A percentile compares a stretch with the other conserved stretches of the same genome.
These are phyloP conservation scores for Wickerhamomyces bovis DNA, from an alignment of 805 yeast species.

Conservation along the genomic window DNA sequence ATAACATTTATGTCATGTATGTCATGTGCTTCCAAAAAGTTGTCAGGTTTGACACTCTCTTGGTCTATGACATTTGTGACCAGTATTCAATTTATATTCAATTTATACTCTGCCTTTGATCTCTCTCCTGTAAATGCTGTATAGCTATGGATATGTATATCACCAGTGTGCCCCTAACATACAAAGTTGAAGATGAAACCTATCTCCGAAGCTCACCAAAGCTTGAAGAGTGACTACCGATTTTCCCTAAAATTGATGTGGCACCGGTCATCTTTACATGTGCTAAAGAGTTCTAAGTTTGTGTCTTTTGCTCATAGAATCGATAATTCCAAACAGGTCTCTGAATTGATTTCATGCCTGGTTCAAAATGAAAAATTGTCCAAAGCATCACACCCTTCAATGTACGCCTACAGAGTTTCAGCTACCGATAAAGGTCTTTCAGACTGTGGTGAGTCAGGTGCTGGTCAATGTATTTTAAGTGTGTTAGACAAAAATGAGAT, in stretches of 20 bases:
- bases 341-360: constrained; percentile 34
- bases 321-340: not conserved
- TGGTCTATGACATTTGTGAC: no score
- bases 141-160: no score
- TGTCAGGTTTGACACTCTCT: no score
- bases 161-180: no score
- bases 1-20: no score
- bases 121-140: no score
- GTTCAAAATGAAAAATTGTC: constrained; percentile 39
- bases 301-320: not conserved
- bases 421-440: constrained; percentile 47
- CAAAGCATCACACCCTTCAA: constrained; percentile 66
- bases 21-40: no score
- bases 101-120: no score
- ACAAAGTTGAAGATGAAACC: no score
- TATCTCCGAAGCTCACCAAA: no score
- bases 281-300: not conserved
- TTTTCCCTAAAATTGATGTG: not conserved
- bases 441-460: constrained; percentile 74
- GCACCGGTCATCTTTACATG: not conserved
- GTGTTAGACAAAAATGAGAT: constrained; percentile 44
- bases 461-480: constrained; percentile 55
- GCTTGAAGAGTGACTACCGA: no score
- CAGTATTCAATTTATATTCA: no score
- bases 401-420: constrained; percentile 68